These are phyloP conservation scores for Starmera pachycereana DNA, from an alignment of 805 yeast species.

Conservation along the genomic window DNA sequence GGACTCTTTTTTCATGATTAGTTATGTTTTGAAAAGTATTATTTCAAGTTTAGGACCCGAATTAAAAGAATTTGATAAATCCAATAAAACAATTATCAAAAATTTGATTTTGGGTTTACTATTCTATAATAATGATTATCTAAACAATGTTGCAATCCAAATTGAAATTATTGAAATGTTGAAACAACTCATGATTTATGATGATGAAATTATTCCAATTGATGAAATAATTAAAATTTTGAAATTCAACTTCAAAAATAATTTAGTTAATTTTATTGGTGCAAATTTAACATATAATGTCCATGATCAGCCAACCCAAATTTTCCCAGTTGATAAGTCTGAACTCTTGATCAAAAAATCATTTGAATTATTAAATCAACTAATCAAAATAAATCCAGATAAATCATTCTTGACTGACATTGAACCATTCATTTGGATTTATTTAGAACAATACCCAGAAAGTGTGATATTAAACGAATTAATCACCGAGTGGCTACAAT, in stretches of 20 bases:
- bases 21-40: conserved; percentile 33
- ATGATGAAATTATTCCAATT: conserved; percentile 24
- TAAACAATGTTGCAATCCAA: conserved; percentile 11
- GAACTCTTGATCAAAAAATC: conserved; percentile 30
- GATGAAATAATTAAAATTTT: conserved; percentile 21
- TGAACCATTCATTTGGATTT: conserved; percentile 53
- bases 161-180: conserved; percentile 30
- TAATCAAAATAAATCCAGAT: conserved; percentile 44
- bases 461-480: conserved; percentile 34
- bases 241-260: conserved; percentile 22
- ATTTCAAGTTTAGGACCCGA: conserved; percentile 52
- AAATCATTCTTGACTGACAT: conserved; percentile 33
- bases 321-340: conserved; percentile 38
- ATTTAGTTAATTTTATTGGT: conserved; percentile 20
- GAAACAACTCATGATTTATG: conserved; percentile 40
- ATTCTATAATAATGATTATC: conserved; percentile 23
- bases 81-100: conserved; percentile 22
- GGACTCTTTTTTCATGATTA: conserved; percentile 34
- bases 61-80: conserved; percentile 22
- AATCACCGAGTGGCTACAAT: conserved; percentile 51
- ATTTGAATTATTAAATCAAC: conserved; percentile 46
- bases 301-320: conserved; percentile 27
- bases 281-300: conserved; percentile 22
- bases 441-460: conserved; percentile 33
- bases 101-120: conserved; percentile 26